Conservation (phyloP, 2,329 filamentous ascomycete species). For the Pseudocercospora pini-densiflorae region DNA sequence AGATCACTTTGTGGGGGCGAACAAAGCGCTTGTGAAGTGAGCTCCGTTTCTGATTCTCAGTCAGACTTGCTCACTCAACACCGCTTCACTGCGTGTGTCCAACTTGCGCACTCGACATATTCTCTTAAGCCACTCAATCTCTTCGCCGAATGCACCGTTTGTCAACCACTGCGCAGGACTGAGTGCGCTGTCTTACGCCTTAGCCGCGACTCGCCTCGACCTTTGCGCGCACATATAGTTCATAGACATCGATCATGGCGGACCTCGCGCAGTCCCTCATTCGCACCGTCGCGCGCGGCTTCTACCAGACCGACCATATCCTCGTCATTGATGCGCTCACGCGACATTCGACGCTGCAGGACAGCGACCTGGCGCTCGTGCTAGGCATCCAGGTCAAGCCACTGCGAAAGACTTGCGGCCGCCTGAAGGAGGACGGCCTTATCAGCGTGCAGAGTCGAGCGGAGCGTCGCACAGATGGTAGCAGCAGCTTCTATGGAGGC, state of each 20-base stretch:
- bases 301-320: constrained; percentile 84
- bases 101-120: not conserved
- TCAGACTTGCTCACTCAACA: constrained; percentile 30
- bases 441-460: constrained; percentile 71
- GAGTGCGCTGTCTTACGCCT: not conserved
- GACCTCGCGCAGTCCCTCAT: constrained; percentile 78
- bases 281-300: constrained; percentile 82
- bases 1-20: not conserved
- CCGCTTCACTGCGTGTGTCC: constrained; percentile 38
- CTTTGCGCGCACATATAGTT: not conserved
- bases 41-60: constrained; percentile 3
- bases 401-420: constrained; percentile 85
- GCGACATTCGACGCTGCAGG: constrained; percentile 74
- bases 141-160: not conserved
- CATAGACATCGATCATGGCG: constrained; percentile 41
- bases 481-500: constrained; percentile 29
- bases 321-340: constrained; percentile 80
- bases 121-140: not conserved
- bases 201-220: not conserved
- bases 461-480: constrained; percentile 41
- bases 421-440: constrained; percentile 83
- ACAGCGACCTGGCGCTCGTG: constrained; percentile 69
- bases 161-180: not conserved
- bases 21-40: not conserved
- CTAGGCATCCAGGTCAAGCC: constrained; percentile 65